Evolutionary conservation across 2,329 filamentous ascomycete genomes (phyloP), one percentile per base, ranked within the genome.

Genomic region (Apiospora malaysiana): DNA sequence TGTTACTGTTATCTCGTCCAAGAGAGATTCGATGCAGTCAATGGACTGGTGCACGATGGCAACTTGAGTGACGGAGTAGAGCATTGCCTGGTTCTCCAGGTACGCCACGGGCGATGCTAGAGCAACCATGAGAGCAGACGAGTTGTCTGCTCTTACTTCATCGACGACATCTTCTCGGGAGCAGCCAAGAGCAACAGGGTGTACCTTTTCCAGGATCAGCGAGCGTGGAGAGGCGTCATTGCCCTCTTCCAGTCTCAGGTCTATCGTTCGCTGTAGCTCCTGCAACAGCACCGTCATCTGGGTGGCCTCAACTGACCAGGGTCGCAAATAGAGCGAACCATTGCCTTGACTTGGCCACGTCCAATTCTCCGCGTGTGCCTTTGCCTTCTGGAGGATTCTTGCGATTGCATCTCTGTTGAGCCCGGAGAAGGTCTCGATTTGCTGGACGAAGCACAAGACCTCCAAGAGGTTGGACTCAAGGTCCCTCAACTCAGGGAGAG

Each of bases 1-100:
- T 8, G 71, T 59, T 32, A 59, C 45, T 12, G 67, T 70, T 7
- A 72, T 72, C 59, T 72, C 71, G 21, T 69, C 59, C 21, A 72
- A 47, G 5, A 72, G 63, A 16, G 71, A 72, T 32, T 51, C 40
- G 21, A 69, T 70, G 67, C 71, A 72, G 37, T 66, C 70, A 21
- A 25, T 43, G n/a, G 71, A 56, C 6, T 49, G 67, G 51, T 68
- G 65, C 5, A 66, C 23, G n/a, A 72, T 70, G 7, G 71, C 71
- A 8, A 72, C 69, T 47, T 72, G 71, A 37, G 70, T 32, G 18
- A 72, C 71, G 1, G 71, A 72, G 27, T 72, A 70, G 18, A 72
- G 47, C 71, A 72, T 72, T 16, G 59, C 71, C 23, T 72, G 71
- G 27, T 70, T 72, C 67, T 70, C 71, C 14, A 72, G 27, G 45